Evolutionary conservation across 805 yeast genomes (phyloP).

Genomic region (Hanseniaspora lachancei): DNA sequence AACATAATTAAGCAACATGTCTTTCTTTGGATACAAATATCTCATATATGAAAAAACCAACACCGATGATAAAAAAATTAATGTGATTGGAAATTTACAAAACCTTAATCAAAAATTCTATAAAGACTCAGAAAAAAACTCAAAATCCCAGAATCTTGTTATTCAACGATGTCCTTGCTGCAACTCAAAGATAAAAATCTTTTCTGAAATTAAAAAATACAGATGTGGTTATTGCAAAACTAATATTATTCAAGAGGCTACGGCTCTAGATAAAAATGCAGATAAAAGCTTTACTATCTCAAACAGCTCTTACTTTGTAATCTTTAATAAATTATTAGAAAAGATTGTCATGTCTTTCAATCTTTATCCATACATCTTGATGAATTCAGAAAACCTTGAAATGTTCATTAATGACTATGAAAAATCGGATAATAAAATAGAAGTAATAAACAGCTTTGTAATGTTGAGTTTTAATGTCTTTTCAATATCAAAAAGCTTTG

Average conservation of each 20-base stretch:
- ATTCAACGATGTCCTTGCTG: constrained; percentile 34
- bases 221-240: constrained; percentile 53
- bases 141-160: neutral
- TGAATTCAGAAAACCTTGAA: neutral
- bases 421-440: neutral
- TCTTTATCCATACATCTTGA: neutral
- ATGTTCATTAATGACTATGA: neutral
- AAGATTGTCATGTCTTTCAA: neutral
- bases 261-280: neutral
- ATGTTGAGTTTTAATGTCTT: neutral
- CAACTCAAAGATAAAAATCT: constrained; percentile 33
- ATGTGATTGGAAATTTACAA: neutral
- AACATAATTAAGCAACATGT: neutral
- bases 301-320: neutral
- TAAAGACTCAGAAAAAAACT: neutral
- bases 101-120: neutral
- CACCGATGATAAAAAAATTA: neutral
- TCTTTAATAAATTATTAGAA: neutral
- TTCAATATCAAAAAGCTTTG: neutral
- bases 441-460: neutral
- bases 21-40: neutral
- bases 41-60: neutral
- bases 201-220: constrained; percentile 29
- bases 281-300: neutral
- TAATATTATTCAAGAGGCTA: constrained; percentile 23